Conservation (phyloP, 768 basidiomycete genomes). For the Russula ochroleuca region DNA sequence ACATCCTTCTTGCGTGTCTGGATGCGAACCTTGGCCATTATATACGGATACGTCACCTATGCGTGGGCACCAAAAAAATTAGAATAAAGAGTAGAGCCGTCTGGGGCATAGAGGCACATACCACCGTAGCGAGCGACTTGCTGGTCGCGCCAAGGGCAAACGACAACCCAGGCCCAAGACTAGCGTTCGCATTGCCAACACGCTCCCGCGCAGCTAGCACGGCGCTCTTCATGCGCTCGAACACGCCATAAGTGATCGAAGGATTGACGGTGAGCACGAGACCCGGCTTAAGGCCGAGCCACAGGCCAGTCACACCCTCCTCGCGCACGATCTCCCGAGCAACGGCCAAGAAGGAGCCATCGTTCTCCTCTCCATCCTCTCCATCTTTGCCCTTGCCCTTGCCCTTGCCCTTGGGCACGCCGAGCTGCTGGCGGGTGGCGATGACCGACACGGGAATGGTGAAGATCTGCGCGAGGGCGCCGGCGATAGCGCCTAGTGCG, state of each 20-base stretch:
- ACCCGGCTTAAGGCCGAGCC: conserved; percentile 90
- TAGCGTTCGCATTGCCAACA: conserved; percentile 41
- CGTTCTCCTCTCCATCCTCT: conserved; percentile 34
- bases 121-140: conserved; percentile 94
- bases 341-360: conserved; percentile 75
- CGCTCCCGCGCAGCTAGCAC: conserved; percentile 53
- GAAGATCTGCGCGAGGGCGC: conserved; percentile 93
- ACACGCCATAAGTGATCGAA: conserved; percentile 94
- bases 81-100: background rate
- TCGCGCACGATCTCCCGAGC: conserved; percentile 84
- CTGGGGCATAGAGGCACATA: conserved; percentile 39
- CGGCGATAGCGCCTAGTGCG: conserved; percentile 84
- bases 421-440: conserved; percentile 94
- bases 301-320: conserved; percentile 82
- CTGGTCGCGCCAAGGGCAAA: conserved; percentile 89
- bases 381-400: background rate
- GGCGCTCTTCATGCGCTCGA: conserved; percentile 82
- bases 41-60: conserved; percentile 92
- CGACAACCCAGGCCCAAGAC: conserved; percentile 70
- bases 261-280: conserved; percentile 96
- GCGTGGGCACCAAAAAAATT: background rate
- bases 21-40: conserved; percentile 94
- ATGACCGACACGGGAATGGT: conserved; percentile 98
- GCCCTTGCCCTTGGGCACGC: conserved; percentile 37
- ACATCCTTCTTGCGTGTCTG: conserved; percentile 71